Base-by-base conservation (phyloP, 1,284 basidiomycete genomes). In the Stereum hirsutum region DNA sequence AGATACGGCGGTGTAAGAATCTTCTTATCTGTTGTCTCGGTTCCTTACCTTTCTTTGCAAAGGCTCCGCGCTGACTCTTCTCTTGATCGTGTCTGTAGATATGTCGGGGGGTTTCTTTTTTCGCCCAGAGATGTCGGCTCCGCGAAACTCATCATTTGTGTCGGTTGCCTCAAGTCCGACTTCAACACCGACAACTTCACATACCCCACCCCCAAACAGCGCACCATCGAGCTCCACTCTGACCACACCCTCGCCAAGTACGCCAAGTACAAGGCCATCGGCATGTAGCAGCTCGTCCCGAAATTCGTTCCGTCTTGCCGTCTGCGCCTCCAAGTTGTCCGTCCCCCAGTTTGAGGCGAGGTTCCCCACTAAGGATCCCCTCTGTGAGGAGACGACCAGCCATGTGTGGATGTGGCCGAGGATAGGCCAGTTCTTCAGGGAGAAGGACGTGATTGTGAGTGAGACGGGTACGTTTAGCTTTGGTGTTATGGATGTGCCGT, bases 141-240 rank as follows among this genome's bases (percentile, higher is more conserved):
- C 2, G 81, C 91, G 8, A 91, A 90, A 55, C 71, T 97, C 41
- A 81, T 94, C 46, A 65, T 98, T 25, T 88, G 84, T 28, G 69
- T 96, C 47, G 94, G 94, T 19, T 66, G 71, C 1, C 65, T 96
- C 39, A 81, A 81, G 64, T 82, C 75, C 46, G 95, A 98, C 60
- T 96, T 94, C 72, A 97, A 98, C 59, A 87, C 85, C 14, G 90
- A 87, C 36, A 82, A 83, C 61, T 90, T 87, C 59, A 83, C 83
- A 0, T 87, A 85, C 53, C 74, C 72, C 42, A 78, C 83, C 57
- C 81, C 82, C 44, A 70, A 60, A 10, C 65, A 59, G 25, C 70
- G 72, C 27, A 76, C 75, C 7, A 68, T 88, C 46, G 83, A 88
- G 79, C 70, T 97, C 10, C 94, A 97, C 63, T 92, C 89, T 0